Evolutionary conservation across 345 rosid species (phyloP), one percentile per base, ranked within the genome.

Genomic region (Gossypium raimondii): DNA sequence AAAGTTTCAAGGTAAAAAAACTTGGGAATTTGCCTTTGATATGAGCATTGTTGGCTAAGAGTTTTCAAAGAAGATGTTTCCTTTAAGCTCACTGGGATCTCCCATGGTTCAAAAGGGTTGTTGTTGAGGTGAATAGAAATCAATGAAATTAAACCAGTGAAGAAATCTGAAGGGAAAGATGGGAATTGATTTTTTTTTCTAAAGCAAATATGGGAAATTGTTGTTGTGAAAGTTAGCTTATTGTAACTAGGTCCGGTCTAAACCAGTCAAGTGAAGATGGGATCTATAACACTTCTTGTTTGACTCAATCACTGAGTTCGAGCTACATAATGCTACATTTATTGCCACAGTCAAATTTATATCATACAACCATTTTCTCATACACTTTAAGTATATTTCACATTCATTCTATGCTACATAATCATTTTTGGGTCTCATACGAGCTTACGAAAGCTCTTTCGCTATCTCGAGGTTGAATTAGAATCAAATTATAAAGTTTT

Each of bases 91-190:
- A 67, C 73, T 0, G 94, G 94, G 18, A 95, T 85, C 53, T 75
- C 55, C 93, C 96, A 95, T 0, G 84, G 25, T 6, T 71, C 1
- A 43, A 88, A 85, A 1, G 86, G 85, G 52, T 90, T 93, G 41
- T 82, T 41, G 79, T 86, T 86, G 1, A 93, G 72, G 65, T 43
- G 75, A 55, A 81, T 82, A 4, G 25, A 20, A 20, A 76, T 78
- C 66, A 91, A 67, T 2, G 89, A 79, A 22, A 64, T 78, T 85
- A 93, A 61, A 2, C 90, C 89, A 0, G 76, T 1, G 84, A 95
- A 93, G 81, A 95, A 91, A 78, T 87, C 88, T 1, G 81, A 0
- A 0, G 92, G 93, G 0, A 89, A 43, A 0, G 89, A 85, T 22
- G 81, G 38, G 38, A 29, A 29, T 29, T 29, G 38, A 29, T 29